A percentile compares a stretch with the other conserved stretches of the same genome.
Evolutionary conservation across 352 stramenopile genomes (phyloP).

Genomic region (Phytophthora palmivora): DNA sequence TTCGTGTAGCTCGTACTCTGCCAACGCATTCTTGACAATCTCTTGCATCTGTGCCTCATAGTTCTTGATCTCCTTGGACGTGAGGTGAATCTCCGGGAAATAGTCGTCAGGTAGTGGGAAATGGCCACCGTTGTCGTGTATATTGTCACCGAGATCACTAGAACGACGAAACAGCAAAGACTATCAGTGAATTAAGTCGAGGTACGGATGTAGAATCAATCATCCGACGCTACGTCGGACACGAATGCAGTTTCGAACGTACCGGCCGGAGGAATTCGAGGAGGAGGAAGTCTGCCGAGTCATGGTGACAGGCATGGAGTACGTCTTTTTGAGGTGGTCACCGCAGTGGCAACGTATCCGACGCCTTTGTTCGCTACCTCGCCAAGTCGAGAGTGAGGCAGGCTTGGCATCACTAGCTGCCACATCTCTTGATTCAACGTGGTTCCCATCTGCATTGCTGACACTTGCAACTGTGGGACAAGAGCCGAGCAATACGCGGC

Average conservation of each 20-base stretch:
- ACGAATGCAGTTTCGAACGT: slow-evolving; percentile 6
- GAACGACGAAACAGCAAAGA: slow-evolving; percentile 6
- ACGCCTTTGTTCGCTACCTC: slow-evolving; percentile 17
- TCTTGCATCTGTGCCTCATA: slow-evolving; percentile 50
- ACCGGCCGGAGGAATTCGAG: slow-evolving; percentile 32
- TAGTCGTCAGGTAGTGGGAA: slow-evolving; percentile 54
- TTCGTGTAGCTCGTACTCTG: slow-evolving; percentile 52
- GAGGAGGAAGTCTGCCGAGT: slow-evolving; percentile 9
- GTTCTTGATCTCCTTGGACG: slow-evolving; percentile 28
- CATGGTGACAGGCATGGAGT: slow-evolving; percentile 14
- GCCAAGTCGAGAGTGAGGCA: slow-evolving; percentile 38
- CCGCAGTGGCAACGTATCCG: neutral
- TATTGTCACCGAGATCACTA: slow-evolving; percentile 13
- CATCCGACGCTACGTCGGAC: slow-evolving; percentile 8
- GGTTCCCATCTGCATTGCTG: slow-evolving; percentile 23
- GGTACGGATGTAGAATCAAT: neutral
- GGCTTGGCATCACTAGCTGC: neutral
- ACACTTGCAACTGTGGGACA: slow-evolving; percentile 25
- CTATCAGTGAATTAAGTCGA: slow-evolving; percentile 1
- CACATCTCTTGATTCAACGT: slow-evolving; percentile 36
- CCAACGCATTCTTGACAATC: slow-evolving; percentile 47
- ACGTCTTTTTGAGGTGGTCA: slow-evolving; percentile 13
- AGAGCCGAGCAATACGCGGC: neutral
- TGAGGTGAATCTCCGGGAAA: slow-evolving; percentile 48
- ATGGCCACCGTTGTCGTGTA: slow-evolving; percentile 36